Base-by-base conservation (phyloP, 495 filamentous ascomycete genomes). In the Penicillium argentinense region DNA sequence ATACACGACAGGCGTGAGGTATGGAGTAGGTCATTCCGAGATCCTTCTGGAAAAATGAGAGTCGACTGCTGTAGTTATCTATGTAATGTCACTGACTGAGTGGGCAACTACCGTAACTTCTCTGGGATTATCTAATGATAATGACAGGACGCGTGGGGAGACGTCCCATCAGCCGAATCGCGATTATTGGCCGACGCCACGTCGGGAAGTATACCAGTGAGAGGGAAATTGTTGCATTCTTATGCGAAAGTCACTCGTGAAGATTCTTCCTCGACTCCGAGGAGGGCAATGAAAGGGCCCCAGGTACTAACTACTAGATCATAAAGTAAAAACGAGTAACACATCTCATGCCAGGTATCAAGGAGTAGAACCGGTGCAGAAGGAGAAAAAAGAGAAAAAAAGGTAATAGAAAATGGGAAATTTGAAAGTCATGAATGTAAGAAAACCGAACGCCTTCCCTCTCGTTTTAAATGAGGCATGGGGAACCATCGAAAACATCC, bases 401-500 rank as follows among this genome's bases (percentile, higher is more conserved):
- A 29, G 12, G 19, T 29, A 45, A 45, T 42, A 39, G 25, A 47
- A 18, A 17, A 42, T 32, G 18, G 49, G 7, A 44, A 14, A 36
- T 22, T 22, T 23, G 39, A 22, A 17, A 19, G 40, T 24, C 26
- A 23, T 37, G 30, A 34, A 41, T 50, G 38, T 49, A 45, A 27
- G 28, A 45, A 25, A 44, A 56, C 40, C 54, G 44, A 65, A 68
- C 63, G 56, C 64, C 67, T 32, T 48, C 56, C 57, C 54, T 48
- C 53, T 54, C 58, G 57, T 47, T 63, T 68, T 62, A 51, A 54
- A 60, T 45, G 43, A 56, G 43, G 51, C 33, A 58, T 45, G 24
- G 34, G 40, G 45, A 7, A 45, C 32, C 17, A 53, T 6, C 12
- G 39, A 21, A 33, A 52, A 14, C 17, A 33, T n/a, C 4, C 9